phyloP scores from a whole-genome alignment of 768 basidiomycete species.

The Agrocybe pediades region DNA sequence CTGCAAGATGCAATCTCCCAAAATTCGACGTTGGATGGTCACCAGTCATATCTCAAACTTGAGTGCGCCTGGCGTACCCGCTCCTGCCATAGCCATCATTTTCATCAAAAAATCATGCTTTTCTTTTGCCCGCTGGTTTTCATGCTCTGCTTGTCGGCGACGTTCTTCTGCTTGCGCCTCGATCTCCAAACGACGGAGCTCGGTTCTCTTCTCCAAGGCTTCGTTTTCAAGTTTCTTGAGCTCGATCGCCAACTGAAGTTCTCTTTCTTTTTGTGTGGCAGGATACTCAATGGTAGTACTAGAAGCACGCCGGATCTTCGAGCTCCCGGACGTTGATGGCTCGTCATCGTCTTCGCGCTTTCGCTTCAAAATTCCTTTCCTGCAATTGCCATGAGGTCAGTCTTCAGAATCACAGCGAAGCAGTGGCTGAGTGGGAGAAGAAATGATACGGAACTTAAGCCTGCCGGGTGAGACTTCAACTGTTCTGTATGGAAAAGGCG shows the following conservation, averaged over 20 bases:
- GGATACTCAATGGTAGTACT: not conserved
- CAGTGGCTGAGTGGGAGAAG: too few species aligned
- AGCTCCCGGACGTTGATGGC: too few species aligned
- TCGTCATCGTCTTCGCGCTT: too few species aligned
- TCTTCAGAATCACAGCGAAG: too few species aligned
- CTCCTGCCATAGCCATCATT: not conserved
- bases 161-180: not conserved
- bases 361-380: too few species aligned
- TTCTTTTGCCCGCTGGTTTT: not conserved
- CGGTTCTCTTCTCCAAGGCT: not conserved
- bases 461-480: too few species aligned
- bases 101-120: not conserved
- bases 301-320: too few species aligned
- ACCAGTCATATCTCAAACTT: not conserved
- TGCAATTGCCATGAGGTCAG: too few species aligned
- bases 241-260: not conserved
- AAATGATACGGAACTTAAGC: too few species aligned
- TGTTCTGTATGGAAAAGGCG: too few species aligned
- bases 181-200: not conserved
- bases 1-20: too few species aligned
- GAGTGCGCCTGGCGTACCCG: not conserved
- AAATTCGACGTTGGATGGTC: too few species aligned
- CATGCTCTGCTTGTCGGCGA: not conserved
- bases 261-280: not conserved
- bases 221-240: not conserved